These are phyloP conservation scores for Cladobotryum protrusum DNA, from an alignment of 2,329 filamentous ascomycete genomes.

Conservation along the genomic window DNA sequence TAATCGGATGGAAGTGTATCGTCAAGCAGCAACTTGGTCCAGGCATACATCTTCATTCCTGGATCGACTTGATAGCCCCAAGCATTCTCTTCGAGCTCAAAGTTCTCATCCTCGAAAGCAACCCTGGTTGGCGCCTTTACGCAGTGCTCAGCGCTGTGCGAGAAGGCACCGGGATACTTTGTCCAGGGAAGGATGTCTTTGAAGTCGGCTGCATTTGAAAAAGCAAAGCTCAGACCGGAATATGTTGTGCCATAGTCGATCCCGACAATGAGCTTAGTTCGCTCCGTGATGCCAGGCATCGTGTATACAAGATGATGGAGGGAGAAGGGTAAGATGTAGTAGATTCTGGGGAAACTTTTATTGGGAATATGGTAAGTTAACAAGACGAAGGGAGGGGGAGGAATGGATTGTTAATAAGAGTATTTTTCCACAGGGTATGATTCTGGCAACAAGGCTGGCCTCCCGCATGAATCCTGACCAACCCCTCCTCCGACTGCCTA, in stretches of 20 bases:
- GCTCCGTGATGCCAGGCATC: no score
- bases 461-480: no score
- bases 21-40: slow-evolving; percentile 15
- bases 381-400: no score
- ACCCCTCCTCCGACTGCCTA: no score
- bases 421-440: no score
- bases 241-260: slow-evolving; percentile 18
- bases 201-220: slow-evolving; percentile 13
- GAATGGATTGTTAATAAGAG: no score
- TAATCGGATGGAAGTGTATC: slow-evolving; percentile 6
- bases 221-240: slow-evolving; percentile 15
- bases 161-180: slow-evolving; percentile 13
- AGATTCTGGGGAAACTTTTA: no score
- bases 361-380: no score
- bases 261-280: no score
- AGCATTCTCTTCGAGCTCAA: slow-evolving; percentile 5
- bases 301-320: no score
- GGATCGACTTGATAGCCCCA: slow-evolving; percentile 14
- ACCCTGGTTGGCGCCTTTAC: slow-evolving; percentile 15
- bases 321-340: no score
- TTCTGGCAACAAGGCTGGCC: no score
- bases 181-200: slow-evolving; percentile 16
- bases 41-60: slow-evolving; percentile 12
- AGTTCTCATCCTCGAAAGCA: slow-evolving; percentile 13
- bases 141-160: slow-evolving; percentile 13